phyloP scores from a whole-genome alignment of 1,139 yeast species.

The Hyphopichia wangnamkhiaoensis region DNA sequence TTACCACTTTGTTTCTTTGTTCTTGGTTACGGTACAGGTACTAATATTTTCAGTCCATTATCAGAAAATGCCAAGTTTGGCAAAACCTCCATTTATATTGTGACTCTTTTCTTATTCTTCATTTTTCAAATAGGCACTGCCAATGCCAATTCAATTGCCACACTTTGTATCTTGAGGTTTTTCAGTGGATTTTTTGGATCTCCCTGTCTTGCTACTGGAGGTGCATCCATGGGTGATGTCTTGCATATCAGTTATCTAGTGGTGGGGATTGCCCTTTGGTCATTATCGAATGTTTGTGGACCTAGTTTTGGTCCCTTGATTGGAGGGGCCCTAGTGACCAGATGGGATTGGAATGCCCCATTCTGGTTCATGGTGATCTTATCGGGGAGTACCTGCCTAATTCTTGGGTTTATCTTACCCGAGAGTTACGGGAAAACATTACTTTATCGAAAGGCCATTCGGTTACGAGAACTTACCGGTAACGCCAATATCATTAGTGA shows the following conservation, averaged over 20 bases:
- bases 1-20: conserved; percentile 39
- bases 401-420: conserved; percentile 31
- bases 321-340: conserved; percentile 31
- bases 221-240: conserved; percentile 33
- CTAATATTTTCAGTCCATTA: conserved; percentile 39
- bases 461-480: conserved; percentile 38
- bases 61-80: conserved; percentile 51
- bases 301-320: conserved; percentile 40
- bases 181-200: conserved; percentile 35
- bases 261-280: conserved; percentile 36
- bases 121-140: conserved; percentile 39
- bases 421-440: conserved; percentile 37
- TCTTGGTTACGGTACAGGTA: conserved; percentile 42
- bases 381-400: conserved; percentile 26
- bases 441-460: conserved; percentile 35
- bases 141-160: conserved; percentile 27
- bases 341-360: conserved; percentile 39
- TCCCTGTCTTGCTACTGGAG: conserved; percentile 38
- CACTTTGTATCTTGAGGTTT: conserved; percentile 31
- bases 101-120: conserved; percentile 31
- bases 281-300: conserved; percentile 35
- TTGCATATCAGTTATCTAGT: conserved; percentile 28
- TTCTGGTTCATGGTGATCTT: conserved; percentile 40
- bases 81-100: conserved; percentile 41
- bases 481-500: conserved; percentile 28